A percentile compares a stretch with the other conserved stretches of the same genome.
Conservation (phyloP, 805 yeast species). For the Starmerella bacillaris region DNA sequence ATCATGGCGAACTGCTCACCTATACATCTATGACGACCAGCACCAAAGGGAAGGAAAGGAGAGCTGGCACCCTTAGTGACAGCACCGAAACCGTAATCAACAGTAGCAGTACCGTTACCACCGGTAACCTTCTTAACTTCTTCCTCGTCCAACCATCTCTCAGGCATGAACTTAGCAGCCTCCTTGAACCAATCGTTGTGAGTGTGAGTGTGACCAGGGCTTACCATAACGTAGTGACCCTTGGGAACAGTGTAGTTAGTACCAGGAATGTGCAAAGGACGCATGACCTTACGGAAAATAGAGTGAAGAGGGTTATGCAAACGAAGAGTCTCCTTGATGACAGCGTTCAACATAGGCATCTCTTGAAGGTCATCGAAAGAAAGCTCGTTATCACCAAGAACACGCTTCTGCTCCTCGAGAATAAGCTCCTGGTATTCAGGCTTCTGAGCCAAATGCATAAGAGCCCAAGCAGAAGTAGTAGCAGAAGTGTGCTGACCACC, state of each 20-base stretch:
- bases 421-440: conserved; percentile 74
- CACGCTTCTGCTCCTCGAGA: conserved; percentile 51
- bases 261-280: conserved; percentile 61
- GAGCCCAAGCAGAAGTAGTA: conserved; percentile 86
- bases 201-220: conserved; percentile 82
- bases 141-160: conserved; percentile 47
- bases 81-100: conserved; percentile 94
- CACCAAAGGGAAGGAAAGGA: conserved; percentile 95
- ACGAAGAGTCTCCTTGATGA: conserved; percentile 84
- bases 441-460: conserved; percentile 74
- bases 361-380: conserved; percentile 69
- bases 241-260: conserved; percentile 66
- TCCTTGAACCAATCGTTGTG: conserved; percentile 64
- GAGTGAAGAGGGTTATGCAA: conserved; percentile 95
- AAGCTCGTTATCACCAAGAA: conserved; percentile 33
- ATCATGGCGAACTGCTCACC: conserved; percentile 96
- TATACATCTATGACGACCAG: conserved; percentile 98
- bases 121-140: conserved; percentile 15
- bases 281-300: conserved; percentile 75
- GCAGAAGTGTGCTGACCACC: conserved; percentile 99
- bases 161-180: conserved; percentile 56
- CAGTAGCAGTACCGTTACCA: conserved; percentile 24
- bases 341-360: conserved; percentile 64
- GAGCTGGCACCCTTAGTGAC: conserved; percentile 90
- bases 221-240: conserved; percentile 77